Conservation (phyloP, 306 rosid genomes). For the Comarum palustre region DNA sequence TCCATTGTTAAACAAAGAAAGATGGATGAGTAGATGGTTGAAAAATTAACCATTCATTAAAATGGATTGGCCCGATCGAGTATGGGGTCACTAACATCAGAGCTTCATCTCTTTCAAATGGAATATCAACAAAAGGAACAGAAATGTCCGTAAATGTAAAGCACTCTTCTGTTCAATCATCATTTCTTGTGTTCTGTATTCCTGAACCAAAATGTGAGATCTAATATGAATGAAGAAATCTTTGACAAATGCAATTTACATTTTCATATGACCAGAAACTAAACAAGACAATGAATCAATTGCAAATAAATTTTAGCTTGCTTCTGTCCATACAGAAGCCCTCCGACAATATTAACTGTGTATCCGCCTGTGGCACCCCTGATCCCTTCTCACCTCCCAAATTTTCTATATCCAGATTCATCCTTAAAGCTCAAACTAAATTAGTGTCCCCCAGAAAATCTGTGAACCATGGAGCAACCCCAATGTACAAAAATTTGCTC, state of each 20-base stretch:
- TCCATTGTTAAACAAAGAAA: neutral
- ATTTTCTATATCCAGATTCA: conserved; percentile 27
- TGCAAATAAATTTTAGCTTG: conserved; percentile 56
- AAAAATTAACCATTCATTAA: neutral
- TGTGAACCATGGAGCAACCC: conserved; percentile 25
- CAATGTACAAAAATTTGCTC: conserved; percentile 18
- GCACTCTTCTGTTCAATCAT: conserved; percentile 13
- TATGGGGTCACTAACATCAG: neutral
- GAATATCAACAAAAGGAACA: neutral
- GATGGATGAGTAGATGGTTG: neutral
- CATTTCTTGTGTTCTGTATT: conserved; percentile 9
- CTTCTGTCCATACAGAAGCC: conserved; percentile 42
- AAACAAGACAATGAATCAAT: conserved; percentile 39
- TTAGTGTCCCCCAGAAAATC: conserved; percentile 31
- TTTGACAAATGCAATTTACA: conserved; percentile 51
- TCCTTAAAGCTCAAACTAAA: conserved; percentile 22
- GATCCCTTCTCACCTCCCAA: conserved; percentile 23
- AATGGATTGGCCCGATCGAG: neutral
- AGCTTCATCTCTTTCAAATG: neutral
- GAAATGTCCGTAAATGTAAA: conserved; percentile 17
- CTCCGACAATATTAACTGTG: conserved; percentile 40
- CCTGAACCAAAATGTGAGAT: conserved; percentile 29
- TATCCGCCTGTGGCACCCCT: conserved; percentile 45
- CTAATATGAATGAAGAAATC: conserved; percentile 44
- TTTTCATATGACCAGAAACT: conserved; percentile 32